Evolutionary conservation across 2,329 filamentous ascomycete species (phyloP), one percentile per base, ranked within the genome.

Genomic region (Aspergillus texensis): DNA sequence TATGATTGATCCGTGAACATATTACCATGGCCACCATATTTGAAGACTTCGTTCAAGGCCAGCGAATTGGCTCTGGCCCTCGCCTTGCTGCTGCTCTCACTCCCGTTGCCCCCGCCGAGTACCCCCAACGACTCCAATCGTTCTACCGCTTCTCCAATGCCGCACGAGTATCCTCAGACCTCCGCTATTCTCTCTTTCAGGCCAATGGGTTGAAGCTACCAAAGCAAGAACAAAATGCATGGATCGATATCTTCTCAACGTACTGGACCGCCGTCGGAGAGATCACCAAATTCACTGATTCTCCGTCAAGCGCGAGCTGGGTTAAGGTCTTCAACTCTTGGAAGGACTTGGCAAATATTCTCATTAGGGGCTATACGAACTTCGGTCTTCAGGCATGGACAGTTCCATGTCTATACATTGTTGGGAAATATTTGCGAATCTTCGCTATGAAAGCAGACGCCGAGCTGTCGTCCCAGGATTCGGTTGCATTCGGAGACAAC

Each of bases 361-460:
- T 98, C 45, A 89, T 94, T 62, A 88, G 93, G 68, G 93, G 93
- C 36, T 97, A 97, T 75, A 90, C 89, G 41, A 90, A 86, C 68
- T 83, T 85, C 61, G 85, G 87, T 3, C 92, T 98, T 71, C 89
- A 92, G 68, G 90, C 93, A 36, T 99, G 95, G 94, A 95, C 93
- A 0, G 88, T 99, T 58, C 94, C 95, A 4, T 94, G 92, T 74
- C 84, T 99, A 45, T 98, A 98, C 74, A 86, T 91, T 58, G 89
- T 90, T 28, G 94, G 93, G 60, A 96, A 93, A 78, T 93, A 96
- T 75, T 79, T 99, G 63, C 86, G 95, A 64, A 82, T 91, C 50
- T 96, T 97, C 78, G 95, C 95, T 55, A 95, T 97, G 76, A 92
- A 90, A 73, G 94, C 95, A 61, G 95, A 99, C 75, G 87, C 89